Conservation (phyloP, 2,329 filamentous ascomycete genomes). For the Myriosclerotinia duriaeana region DNA sequence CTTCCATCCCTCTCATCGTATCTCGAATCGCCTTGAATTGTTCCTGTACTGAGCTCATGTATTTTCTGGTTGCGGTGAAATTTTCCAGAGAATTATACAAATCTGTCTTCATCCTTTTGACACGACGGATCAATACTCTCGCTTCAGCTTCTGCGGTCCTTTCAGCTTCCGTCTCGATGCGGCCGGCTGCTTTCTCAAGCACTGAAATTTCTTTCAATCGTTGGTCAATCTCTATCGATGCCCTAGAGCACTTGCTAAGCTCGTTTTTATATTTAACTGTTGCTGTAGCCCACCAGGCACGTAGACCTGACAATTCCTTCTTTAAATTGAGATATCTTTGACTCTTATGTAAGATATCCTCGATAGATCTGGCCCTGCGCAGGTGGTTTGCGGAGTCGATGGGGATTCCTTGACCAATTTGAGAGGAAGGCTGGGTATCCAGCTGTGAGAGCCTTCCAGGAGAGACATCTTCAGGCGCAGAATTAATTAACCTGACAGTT, state of each 20-base stretch:
- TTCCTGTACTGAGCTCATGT: neutral
- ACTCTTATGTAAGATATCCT: neutral
- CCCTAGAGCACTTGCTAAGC: neutral
- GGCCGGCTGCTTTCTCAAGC: neutral
- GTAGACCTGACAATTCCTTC: neutral
- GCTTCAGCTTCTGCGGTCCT: neutral
- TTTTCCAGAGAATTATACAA: neutral
- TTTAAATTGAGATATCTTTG: neutral
- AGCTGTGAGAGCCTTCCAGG: neutral
- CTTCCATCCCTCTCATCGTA: neutral
- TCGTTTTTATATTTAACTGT: neutral
- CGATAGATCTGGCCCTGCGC: too few relatives aligned
- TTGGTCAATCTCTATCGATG: neutral
- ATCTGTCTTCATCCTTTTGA: neutral
- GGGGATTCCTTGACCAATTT: neutral
- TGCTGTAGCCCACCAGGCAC: neutral
- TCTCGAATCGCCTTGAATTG: neutral
- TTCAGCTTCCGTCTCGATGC: too few relatives aligned
- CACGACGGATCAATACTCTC: neutral
- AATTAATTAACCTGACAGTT: neutral
- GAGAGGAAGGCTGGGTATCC: neutral
- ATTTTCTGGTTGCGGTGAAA: neutral
- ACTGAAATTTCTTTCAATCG: constrained; percentile 1
- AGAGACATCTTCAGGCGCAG: rapidly evolving
- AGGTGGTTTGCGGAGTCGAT: too few relatives aligned